Conservation (phyloP, 305 asterid genomes). For the Andrographis paniculata region DNA sequence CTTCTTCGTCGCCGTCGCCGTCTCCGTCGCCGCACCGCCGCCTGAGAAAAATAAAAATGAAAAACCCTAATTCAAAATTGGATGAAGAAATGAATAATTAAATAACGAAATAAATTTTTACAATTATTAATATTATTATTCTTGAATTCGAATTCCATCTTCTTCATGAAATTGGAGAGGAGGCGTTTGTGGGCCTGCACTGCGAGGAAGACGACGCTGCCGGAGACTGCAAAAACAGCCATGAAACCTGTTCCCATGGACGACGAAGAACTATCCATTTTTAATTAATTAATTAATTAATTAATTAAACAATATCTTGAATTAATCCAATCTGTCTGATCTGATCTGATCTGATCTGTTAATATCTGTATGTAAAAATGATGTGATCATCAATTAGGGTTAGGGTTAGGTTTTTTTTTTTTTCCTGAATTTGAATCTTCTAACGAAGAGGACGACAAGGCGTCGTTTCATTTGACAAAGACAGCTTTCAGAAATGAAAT, state of each 20-base stretch:
- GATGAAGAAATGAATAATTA: background rate
- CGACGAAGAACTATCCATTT: slow-evolving; percentile 48
- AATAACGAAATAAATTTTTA: background rate
- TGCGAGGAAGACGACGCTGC: slow-evolving; percentile 77
- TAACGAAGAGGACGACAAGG: slow-evolving; percentile 21
- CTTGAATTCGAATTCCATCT: slow-evolving; percentile 49
- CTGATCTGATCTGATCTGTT: too few species aligned
- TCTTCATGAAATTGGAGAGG: slow-evolving; percentile 67
- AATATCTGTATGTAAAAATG: too few species aligned
- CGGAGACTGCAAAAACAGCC: slow-evolving; percentile 86
- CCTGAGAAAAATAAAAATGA: slow-evolving; percentile 14
- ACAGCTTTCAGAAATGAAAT: too few species aligned
- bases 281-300: background rate
- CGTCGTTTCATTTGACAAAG: slow-evolving; percentile 22
- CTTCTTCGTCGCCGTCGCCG: slow-evolving; percentile 29
- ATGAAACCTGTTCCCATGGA: slow-evolving; percentile 50
- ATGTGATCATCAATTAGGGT: too few species aligned
- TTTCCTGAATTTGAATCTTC: slow-evolving; percentile 23
- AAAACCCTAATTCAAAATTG: background rate
- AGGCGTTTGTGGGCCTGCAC: slow-evolving; percentile 71
- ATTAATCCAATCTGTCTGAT: background rate
- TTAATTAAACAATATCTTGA: too few species aligned
- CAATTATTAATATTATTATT: background rate
- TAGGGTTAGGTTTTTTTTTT: too few species aligned
- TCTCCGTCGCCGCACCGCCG: slow-evolving; percentile 16